Evolutionary conservation across 1,284 basidiomycete genomes (phyloP).

Genomic region (Ceratobasidium sp.): DNA sequence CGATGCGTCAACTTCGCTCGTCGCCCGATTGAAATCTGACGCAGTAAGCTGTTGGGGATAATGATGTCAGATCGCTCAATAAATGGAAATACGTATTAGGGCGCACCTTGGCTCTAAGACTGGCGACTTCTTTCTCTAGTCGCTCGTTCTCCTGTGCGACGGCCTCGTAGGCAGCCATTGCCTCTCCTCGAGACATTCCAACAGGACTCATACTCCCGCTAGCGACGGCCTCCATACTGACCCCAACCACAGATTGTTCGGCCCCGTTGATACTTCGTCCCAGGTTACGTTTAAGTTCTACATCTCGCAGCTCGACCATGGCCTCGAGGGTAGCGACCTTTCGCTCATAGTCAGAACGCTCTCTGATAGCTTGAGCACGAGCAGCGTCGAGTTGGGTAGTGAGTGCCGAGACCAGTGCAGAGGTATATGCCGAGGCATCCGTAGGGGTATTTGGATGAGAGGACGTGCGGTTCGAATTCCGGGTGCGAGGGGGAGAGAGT

Average conservation of each 20-base stretch:
- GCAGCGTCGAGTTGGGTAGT: slow-evolving; percentile 20
- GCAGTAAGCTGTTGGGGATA: background rate
- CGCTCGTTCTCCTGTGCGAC: slow-evolving; percentile 27
- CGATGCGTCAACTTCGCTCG: slow-evolving; percentile 19
- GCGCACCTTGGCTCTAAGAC: slow-evolving; percentile 18
- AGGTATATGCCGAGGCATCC: slow-evolving; percentile 17
- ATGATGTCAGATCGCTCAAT: background rate
- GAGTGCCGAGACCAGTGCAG: slow-evolving; percentile 21
- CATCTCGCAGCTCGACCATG: slow-evolving; percentile 29
- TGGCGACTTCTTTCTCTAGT: slow-evolving; percentile 18
- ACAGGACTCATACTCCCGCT: slow-evolving; percentile 5
- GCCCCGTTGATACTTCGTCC: background rate
- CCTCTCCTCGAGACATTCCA: slow-evolving; percentile 30
- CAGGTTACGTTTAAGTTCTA: slow-evolving; percentile 21
- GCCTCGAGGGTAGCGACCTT: slow-evolving; percentile 20
- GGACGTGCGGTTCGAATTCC: background rate
- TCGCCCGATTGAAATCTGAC: slow-evolving; percentile 30
- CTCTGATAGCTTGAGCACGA: slow-evolving; percentile 14
- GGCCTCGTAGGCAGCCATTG: slow-evolving; percentile 7
- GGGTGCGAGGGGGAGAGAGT: slow-evolving; percentile 19
- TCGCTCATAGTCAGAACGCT: slow-evolving; percentile 15
- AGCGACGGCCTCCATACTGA: background rate
- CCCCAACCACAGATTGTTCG: background rate
- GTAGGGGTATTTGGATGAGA: background rate
- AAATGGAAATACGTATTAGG: background rate